Evolutionary conservation across 2,329 filamentous ascomycete genomes (phyloP).

Genomic region (Penicillium sp.): DNA sequence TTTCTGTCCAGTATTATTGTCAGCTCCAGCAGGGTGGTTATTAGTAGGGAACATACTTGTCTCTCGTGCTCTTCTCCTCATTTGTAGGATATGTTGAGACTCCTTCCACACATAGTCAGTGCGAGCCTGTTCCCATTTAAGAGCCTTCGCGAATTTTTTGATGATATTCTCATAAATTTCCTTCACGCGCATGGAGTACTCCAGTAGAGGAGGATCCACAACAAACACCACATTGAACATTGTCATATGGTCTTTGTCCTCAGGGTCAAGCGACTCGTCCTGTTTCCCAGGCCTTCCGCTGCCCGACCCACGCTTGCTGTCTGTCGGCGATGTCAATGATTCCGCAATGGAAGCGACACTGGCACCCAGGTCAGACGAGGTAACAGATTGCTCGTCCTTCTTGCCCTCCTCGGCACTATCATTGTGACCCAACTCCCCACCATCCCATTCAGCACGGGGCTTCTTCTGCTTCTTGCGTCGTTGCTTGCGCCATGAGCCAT

Average conservation of each 20-base stretch:
- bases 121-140: conserved; percentile 88
- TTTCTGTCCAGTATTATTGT: conserved; percentile 27
- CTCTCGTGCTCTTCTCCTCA: conserved; percentile 80
- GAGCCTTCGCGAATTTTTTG: conserved; percentile 86
- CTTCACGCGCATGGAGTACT: conserved; percentile 67
- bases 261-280: conserved; percentile 26
- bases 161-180: conserved; percentile 87
- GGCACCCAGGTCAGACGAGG: conserved; percentile 27
- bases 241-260: conserved; percentile 66
- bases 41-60: conserved; percentile 29
- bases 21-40: not conserved
- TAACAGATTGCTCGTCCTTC: conserved; percentile 29
- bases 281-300: conserved; percentile 23
- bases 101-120: conserved; percentile 91
- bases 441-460: conserved; percentile 29
- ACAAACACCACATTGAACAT: conserved; percentile 99
- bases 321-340: conserved; percentile 22
- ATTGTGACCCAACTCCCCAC: conserved; percentile 36
- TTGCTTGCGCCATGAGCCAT: conserved; percentile 72
- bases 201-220: conserved; percentile 72
- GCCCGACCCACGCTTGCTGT: conserved; percentile 23
- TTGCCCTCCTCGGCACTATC: conserved; percentile 35
- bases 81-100: conserved; percentile 72
- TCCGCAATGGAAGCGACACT: conserved; percentile 31
- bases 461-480: conserved; percentile 48